Base-by-base conservation (phyloP, 2,329 filamentous ascomycete genomes). In the Leptographium flavum region DNA sequence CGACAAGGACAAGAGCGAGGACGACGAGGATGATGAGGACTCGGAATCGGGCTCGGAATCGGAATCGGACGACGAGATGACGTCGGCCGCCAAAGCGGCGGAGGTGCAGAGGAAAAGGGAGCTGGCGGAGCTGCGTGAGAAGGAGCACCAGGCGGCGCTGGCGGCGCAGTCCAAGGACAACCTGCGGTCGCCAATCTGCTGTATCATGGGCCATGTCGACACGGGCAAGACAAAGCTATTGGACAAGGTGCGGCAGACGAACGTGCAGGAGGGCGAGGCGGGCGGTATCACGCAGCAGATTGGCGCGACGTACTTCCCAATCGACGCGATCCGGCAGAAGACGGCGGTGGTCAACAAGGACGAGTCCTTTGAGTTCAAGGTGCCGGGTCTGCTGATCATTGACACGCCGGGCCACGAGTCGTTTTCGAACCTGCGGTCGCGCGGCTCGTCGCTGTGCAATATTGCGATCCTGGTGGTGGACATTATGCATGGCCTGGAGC, bases 231-330 rank as follows among this genome's bases (percentile, higher is more conserved):
- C 92, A n/a, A 98, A 96, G 70, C 72, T 98, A 51, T 75, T 98
- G 47, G 92, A 98, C 72, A 98, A 98, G 71, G 86, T 98, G 59
- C 84, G 92, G 58, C 87, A 95, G 65, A 96, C 92, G 47, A 96
- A 98, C 60, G 92, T 98, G 31, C 93, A 98, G 61, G 92, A 96
- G 67, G 92, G 92, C 58, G 92, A 98, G 76, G 93, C 92, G 35
- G 93, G 92, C 73, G 92, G 92, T 80, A 98, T 98, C 59, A 98
- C 92, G 8, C 92, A 98, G 67, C 92, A 98, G 66, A 98, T 98
- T 59, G 92, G 92, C 81, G 92, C 92, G 43, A 98, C 92, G 3
- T 98, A 96, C 71, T 98, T 98, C 76, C 93, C 92, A 8, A 82
- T 90, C 31, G 90, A 96, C 44, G 87, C 92, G 49, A 81, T 98